Conservation (phyloP, 1,284 basidiomycete species). For the Tilletiaria anomala region DNA sequence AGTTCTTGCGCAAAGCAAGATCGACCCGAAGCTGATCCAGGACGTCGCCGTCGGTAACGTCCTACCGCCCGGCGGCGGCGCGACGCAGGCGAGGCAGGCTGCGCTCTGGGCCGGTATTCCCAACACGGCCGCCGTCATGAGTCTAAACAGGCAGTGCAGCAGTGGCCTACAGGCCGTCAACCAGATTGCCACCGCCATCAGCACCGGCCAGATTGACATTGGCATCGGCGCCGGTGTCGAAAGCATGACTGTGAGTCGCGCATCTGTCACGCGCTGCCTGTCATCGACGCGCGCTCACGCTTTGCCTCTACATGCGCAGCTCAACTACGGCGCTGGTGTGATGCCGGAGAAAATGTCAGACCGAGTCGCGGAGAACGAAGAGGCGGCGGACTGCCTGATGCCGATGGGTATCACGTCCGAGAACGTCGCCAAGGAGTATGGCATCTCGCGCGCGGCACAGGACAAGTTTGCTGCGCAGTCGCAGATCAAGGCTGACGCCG, state of each 20-base stretch:
- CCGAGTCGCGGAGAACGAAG: slow-evolving; percentile 58
- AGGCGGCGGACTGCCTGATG: slow-evolving; percentile 78
- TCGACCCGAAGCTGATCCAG: slow-evolving; percentile 70
- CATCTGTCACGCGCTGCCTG: too few relatives aligned
- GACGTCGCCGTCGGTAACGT: slow-evolving; percentile 65
- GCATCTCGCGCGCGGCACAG: slow-evolving; percentile 58
- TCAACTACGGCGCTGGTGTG: slow-evolving; percentile 60
- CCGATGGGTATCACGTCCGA: slow-evolving; percentile 97
- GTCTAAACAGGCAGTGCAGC: slow-evolving; percentile 78
- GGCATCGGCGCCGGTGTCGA: slow-evolving; percentile 92
- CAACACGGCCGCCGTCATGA: slow-evolving; percentile 50
- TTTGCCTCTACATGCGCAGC: slow-evolving; percentile 39
- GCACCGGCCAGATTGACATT: slow-evolving; percentile 50
- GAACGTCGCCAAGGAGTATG: slow-evolving; percentile 71
- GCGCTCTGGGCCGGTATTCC: slow-evolving; percentile 83
- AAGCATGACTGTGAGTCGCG: slow-evolving; percentile 75
- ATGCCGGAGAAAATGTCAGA: slow-evolving; percentile 66
- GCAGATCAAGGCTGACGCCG: slow-evolving; percentile 66
- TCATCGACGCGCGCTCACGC: too few relatives aligned
- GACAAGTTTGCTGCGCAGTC: slow-evolving; percentile 75
- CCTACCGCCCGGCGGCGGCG: slow-evolving; percentile 79
- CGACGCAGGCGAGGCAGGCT: slow-evolving; percentile 82
- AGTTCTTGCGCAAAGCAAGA: slow-evolving; percentile 42
- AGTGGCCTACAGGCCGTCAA: slow-evolving; percentile 77
- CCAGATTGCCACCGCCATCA: slow-evolving; percentile 80